Percentiles rank a stretch among this genome's conserved stretches.
Evolutionary conservation across 2,329 filamentous ascomycete species (phyloP).

Genomic region (Fusarium pseudoanthophilum): DNA sequence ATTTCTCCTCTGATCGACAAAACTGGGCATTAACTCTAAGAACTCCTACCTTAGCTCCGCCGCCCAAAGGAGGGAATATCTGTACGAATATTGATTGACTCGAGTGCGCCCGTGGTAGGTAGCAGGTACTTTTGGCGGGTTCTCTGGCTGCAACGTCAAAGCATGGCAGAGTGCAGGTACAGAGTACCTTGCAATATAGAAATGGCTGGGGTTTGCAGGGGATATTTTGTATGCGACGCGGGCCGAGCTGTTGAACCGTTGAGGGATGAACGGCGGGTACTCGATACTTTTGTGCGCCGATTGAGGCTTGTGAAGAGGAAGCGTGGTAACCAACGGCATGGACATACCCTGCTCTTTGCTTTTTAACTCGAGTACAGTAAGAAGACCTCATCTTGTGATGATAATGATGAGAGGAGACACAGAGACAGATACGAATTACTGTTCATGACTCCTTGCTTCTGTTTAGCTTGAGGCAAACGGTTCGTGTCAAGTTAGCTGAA

Average conservation of each 20-base stretch:
- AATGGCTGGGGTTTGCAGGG: conserved; percentile 27
- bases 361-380: neutral
- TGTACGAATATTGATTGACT: conserved; percentile 27
- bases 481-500: conserved; percentile 24
- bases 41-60: neutral
- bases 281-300: conserved; percentile 11
- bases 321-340: conserved; percentile 14
- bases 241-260: conserved; percentile 28
- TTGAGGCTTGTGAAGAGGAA: neutral
- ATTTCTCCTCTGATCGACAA: conserved; percentile 25
- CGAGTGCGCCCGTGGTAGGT: neutral
- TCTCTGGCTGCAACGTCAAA: conserved; percentile 20
- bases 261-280: conserved; percentile 25
- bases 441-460: conserved; percentile 20
- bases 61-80: neutral
- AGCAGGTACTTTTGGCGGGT: neutral
- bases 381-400: neutral
- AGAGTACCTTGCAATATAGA: conserved; percentile 18
- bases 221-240: neutral
- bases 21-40: conserved; percentile 34
- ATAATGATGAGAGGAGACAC: neutral
- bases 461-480: conserved; percentile 30
- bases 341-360: conserved; percentile 10
- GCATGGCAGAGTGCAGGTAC: conserved; percentile 26
- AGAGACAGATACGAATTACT: neutral